phyloP scores from a whole-genome alignment of 2,329 filamentous ascomycete species.

The Trichoderma harzianum region DNA sequence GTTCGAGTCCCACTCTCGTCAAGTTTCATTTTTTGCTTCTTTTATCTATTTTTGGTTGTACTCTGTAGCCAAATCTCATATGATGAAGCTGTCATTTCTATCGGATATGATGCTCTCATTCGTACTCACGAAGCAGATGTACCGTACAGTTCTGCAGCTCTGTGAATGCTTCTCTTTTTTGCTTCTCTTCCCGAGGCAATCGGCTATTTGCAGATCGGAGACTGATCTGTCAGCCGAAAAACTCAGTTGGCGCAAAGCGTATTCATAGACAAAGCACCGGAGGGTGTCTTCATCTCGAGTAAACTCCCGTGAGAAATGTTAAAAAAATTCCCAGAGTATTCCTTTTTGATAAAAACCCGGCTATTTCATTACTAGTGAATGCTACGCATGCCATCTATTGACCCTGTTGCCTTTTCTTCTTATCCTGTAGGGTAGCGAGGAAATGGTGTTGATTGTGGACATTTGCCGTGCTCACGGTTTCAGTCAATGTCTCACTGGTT shows the following conservation, averaged over 20 bases:
- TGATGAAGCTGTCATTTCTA: not conserved
- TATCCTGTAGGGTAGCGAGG: not conserved
- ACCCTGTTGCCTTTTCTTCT: not conserved
- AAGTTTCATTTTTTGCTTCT: slow-evolving; percentile 1
- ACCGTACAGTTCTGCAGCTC: too few relatives aligned
- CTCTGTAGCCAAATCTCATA: not conserved
- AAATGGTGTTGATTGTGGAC: not conserved
- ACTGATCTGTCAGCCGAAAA: not conserved
- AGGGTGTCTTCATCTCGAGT: not conserved
- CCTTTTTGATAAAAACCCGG: not conserved
- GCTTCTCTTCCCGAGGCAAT: not conserved
- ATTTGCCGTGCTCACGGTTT: not conserved
- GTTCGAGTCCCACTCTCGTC: slow-evolving; percentile 23
- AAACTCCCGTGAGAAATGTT: not conserved
- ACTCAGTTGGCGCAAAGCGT: too few relatives aligned
- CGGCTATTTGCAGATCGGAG: not conserved
- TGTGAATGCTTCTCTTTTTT: not conserved
- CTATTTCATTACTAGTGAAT: not conserved
- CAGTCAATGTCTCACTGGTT: not conserved
- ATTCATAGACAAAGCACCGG: not conserved
- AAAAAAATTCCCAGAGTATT: not conserved
- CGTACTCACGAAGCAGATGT: too few relatives aligned
- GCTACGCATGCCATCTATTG: not conserved
- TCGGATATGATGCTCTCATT: not conserved
- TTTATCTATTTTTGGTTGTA: not conserved